Conservation (phyloP, 2,329 filamentous ascomycete species). For the Fusarium proliferatum region DNA sequence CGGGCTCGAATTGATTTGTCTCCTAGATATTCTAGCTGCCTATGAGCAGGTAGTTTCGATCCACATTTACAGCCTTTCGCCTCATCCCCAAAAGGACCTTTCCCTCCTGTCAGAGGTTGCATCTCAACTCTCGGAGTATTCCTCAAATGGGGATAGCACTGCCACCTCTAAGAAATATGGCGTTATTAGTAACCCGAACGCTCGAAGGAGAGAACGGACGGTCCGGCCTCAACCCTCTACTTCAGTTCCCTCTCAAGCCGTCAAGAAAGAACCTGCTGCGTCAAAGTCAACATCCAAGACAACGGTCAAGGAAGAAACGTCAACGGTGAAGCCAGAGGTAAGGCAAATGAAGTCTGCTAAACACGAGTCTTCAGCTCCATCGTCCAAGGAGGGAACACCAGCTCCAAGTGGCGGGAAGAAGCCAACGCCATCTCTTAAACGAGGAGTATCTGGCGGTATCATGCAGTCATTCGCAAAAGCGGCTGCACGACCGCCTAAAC, state of each 20-base stretch:
- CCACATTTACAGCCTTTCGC: slow-evolving; percentile 87
- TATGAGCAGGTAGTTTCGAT: slow-evolving; percentile 82
- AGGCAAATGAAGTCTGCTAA: slow-evolving; percentile 40
- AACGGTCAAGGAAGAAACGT: slow-evolving; percentile 40
- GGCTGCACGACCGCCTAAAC: slow-evolving; percentile 54
- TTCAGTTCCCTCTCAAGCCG: slow-evolving; percentile 41
- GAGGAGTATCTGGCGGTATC: slow-evolving; percentile 69
- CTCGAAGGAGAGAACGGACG: slow-evolving; percentile 63
- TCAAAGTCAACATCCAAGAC: slow-evolving; percentile 32
- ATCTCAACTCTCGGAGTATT: slow-evolving; percentile 68
- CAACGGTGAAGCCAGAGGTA: slow-evolving; percentile 8
- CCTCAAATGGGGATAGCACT: slow-evolving; percentile 68
- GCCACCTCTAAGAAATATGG: slow-evolving; percentile 73
- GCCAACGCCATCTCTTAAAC: slow-evolving; percentile 59
- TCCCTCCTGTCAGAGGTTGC: slow-evolving; percentile 77
- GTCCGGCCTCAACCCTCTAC: slow-evolving; percentile 43
- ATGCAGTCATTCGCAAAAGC: slow-evolving; percentile 84
- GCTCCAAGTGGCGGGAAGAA: slow-evolving; percentile 48
- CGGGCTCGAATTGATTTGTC: slow-evolving; percentile 21
- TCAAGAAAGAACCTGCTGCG: slow-evolving; percentile 25
- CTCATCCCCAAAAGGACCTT: slow-evolving; percentile 75
- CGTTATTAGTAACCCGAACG: slow-evolving; percentile 77
- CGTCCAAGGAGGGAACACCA: slow-evolving; percentile 42
- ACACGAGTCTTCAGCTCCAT: slow-evolving; percentile 44
- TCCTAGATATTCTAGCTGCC: slow-evolving; percentile 70